Evolutionary conservation across 176 grass and related monocot species (phyloP).

Genomic region (Raddia distichophylla): DNA sequence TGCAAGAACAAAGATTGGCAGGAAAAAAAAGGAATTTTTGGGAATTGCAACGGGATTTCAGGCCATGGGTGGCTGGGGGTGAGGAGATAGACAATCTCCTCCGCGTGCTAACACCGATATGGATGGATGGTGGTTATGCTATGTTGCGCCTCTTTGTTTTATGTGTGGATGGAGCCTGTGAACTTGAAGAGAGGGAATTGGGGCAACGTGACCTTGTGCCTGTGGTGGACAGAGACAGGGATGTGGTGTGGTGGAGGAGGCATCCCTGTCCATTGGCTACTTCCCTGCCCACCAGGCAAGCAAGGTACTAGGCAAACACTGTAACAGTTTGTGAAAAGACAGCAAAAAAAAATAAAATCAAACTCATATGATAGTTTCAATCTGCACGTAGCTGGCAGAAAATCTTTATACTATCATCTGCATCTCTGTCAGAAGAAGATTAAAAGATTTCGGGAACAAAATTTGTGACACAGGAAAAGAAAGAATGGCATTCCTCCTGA

Average conservation of each 20-base stretch:
- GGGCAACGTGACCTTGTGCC: not conserved
- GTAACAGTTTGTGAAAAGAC: not conserved
- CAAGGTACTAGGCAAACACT: not conserved
- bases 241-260: too few species aligned
- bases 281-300: not conserved
- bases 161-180: not conserved
- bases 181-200: not conserved
- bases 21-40: slow-evolving; percentile 3
- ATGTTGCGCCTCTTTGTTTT: not conserved
- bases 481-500: not conserved
- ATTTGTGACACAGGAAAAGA: not conserved
- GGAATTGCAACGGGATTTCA: not conserved
- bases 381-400: not conserved
- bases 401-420: not conserved
- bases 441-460: not conserved
- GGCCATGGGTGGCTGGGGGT: not conserved
- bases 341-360: not conserved
- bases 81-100: not conserved
- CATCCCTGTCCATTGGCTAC: not conserved
- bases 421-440: slow-evolving; percentile 2
- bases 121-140: slow-evolving; percentile 9
- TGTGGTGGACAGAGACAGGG: slow-evolving; percentile 18
- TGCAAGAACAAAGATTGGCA: not conserved
- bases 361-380: not conserved
- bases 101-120: not conserved